These are phyloP conservation scores for Clonostachys chloroleuca DNA, from an alignment of 2,329 filamentous ascomycete species.

Conservation along the genomic window DNA sequence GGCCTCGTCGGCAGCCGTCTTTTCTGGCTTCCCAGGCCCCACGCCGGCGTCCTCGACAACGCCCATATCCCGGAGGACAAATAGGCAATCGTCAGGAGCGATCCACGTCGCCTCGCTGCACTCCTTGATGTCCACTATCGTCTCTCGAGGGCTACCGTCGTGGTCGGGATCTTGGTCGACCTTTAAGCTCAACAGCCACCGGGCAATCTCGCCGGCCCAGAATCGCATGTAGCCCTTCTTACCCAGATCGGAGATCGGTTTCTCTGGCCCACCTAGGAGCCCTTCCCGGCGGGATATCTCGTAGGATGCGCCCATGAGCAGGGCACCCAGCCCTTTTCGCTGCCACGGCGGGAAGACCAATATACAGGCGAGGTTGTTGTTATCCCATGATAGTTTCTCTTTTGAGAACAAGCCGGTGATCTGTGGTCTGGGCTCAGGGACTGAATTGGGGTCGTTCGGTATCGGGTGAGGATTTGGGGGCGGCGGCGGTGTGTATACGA, in stretches of 20 bases:
- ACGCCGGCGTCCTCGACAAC: slow-evolving; percentile 56
- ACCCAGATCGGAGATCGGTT: slow-evolving; percentile 84
- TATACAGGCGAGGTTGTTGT: slow-evolving; percentile 96
- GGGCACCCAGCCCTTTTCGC: slow-evolving; percentile 77
- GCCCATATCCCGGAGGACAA: slow-evolving; percentile 75
- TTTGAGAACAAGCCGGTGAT: slow-evolving; percentile 98
- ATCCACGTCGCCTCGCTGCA: slow-evolving; percentile 81
- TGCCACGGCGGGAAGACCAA: slow-evolving; percentile 95
- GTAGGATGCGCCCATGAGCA: slow-evolving; percentile 92
- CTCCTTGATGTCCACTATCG: slow-evolving; percentile 61
- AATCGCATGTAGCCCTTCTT: slow-evolving; percentile 77
- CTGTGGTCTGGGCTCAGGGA: slow-evolving; percentile 16
- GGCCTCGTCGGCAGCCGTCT: slow-evolving; percentile 7
- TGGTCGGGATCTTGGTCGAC: slow-evolving; percentile 6
- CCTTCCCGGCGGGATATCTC: slow-evolving; percentile 82
- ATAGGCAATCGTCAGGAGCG: slow-evolving; percentile 75
- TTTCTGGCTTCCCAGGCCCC: slow-evolving; percentile 30
- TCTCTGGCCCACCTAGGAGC: slow-evolving; percentile 86
- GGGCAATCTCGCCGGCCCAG: slow-evolving; percentile 80
- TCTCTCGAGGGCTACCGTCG: slow-evolving; percentile 17
- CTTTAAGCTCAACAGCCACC: slow-evolving; percentile 53
- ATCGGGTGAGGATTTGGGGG: slow-evolving; percentile 2
- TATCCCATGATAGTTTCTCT: slow-evolving; percentile 98
- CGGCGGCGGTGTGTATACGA: slow-evolving; percentile 62
- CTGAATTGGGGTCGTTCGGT: not conserved